Conservation (phyloP, 2,329 filamentous ascomycete species). For the Ciborinia camelliae region DNA sequence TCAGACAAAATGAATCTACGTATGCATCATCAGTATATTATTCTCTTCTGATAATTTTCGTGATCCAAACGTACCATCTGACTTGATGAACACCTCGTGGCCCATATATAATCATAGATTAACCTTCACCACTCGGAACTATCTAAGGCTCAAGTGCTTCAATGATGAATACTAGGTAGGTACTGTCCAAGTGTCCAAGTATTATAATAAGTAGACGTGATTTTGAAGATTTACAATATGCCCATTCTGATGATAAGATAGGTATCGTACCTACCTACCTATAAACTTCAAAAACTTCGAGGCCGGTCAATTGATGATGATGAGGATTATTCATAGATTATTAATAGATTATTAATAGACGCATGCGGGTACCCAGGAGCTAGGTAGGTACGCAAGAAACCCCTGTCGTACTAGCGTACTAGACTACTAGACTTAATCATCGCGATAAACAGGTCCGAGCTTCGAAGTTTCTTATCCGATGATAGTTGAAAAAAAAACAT, state of each 20-base stretch:
- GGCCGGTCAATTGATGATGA: too few species aligned
- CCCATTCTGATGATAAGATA: too few species aligned
- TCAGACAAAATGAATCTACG: conserved; percentile 3
- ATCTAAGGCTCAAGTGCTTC: background rate
- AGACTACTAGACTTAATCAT: too few species aligned
- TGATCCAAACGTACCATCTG: background rate
- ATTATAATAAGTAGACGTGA: background rate
- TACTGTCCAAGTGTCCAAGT: too few species aligned
- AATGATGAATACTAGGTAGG: background rate
- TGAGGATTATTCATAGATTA: too few species aligned
- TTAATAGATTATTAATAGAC: background rate
- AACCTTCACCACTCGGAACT: background rate
- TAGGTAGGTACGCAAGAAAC: background rate
- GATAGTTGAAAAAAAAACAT: background rate
- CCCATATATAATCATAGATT: background rate
- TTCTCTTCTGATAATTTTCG: background rate
- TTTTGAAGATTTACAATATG: background rate
- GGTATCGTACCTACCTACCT: too few species aligned
- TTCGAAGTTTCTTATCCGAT: background rate
- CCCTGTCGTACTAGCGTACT: background rate
- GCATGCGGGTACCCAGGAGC: background rate
- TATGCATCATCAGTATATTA: background rate
- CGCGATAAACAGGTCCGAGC: background rate
- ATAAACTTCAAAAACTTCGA: background rate
- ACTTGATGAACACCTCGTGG: background rate